A percentile compares a stretch with the other conserved stretches of the same genome.
Evolutionary conservation across 805 yeast species (phyloP).

Genomic region (Ogataea trehalophila): DNA sequence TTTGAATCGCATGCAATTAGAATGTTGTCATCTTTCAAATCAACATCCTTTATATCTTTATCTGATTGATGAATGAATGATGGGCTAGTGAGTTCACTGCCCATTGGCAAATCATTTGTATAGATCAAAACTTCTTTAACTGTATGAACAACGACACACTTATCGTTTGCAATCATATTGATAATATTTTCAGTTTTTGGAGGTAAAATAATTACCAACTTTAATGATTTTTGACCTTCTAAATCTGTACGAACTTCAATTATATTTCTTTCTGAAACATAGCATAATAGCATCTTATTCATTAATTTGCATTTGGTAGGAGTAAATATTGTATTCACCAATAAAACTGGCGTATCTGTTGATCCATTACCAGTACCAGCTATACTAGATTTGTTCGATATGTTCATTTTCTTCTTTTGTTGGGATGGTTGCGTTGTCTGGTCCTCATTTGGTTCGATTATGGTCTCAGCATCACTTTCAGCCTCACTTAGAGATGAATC

Average conservation of each 20-base stretch:
- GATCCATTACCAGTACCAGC: background rate
- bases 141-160: conserved; percentile 12
- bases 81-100: background rate
- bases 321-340: conserved; percentile 14
- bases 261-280: conserved; percentile 14
- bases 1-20: conserved; percentile 13
- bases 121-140: conserved; percentile 12
- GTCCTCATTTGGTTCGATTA: conserved; percentile 13
- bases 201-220: conserved; percentile 10
- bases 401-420: conserved; percentile 7
- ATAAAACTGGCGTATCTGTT: background rate
- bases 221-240: conserved; percentile 4
- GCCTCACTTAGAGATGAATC: conserved; percentile 2
- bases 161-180: conserved; percentile 14
- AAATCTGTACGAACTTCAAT: conserved; percentile 19
- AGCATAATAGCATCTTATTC: conserved; percentile 10
- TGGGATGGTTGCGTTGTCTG: background rate
- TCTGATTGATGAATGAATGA: conserved; percentile 10
- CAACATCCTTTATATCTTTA: conserved; percentile 12
- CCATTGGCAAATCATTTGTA: conserved; percentile 1
- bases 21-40: conserved; percentile 14
- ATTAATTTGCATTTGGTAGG: conserved; percentile 13
- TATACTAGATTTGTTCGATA: conserved; percentile 1
- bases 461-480: conserved; percentile 21
- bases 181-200: conserved; percentile 5